phyloP scores from a whole-genome alignment of 1,139 yeast species.

The Candida labiduridarum region DNA sequence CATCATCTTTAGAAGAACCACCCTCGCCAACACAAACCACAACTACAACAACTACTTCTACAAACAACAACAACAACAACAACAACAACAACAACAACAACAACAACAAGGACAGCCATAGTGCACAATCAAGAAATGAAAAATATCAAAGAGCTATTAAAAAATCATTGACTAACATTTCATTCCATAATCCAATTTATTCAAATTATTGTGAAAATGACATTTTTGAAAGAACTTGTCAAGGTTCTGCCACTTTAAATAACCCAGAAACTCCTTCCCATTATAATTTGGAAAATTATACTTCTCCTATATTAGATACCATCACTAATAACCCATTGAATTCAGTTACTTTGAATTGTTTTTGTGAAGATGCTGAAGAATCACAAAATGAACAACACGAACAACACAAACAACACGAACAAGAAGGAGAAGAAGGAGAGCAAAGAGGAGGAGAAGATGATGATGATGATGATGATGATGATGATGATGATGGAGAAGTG shows the following conservation, averaged over 20 bases:
- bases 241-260: conserved; percentile 8
- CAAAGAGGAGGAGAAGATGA: too few species aligned
- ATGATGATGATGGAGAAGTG: too few species aligned
- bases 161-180: conserved; percentile 14
- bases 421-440: not conserved
- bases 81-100: not conserved
- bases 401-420: too few species aligned
- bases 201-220: conserved; percentile 12
- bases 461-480: too few species aligned
- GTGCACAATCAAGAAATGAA: conserved; percentile 6
- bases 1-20: conserved; percentile 11
- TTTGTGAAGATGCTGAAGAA: conserved; percentile 16
- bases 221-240: conserved; percentile 18
- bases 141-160: conserved; percentile 13
- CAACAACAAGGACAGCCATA: not conserved
- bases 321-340: conserved; percentile 28
- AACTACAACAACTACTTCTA: too few species aligned
- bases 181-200: conserved; percentile 11
- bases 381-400: not conserved
- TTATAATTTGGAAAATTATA: conserved; percentile 31
- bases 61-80: not conserved
- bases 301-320: conserved; percentile 34
- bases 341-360: conserved; percentile 31
- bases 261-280: conserved; percentile 25
- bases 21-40: conserved; percentile 1